Base-by-base conservation (phyloP, 2,329 filamentous ascomycete species). In the Trichoderma koningiopsis region DNA sequence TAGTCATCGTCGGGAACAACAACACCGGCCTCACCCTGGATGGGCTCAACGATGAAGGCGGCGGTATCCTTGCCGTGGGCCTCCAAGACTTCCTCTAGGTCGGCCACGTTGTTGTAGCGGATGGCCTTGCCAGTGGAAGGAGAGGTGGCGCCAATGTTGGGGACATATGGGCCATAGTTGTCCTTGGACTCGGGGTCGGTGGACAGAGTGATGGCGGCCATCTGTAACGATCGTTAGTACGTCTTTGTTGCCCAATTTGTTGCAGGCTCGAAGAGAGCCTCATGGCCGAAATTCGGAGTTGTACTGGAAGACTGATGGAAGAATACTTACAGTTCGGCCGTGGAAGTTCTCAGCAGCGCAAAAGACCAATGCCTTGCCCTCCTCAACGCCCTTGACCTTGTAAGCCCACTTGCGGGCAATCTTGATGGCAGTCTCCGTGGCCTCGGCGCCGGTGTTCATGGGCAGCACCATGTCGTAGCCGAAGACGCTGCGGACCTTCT, bases 371-470 rank as follows among this genome's bases (percentile, higher is more conserved):
- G 95, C 95, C 84, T 96, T 89, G 78, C 91, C 90, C 79, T 92
- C 85, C 6, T 93, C 90, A 72, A 98, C 95, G 27, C 91, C 90
- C 87, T 98, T 97, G 79, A 92, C 89, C 83, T 97, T 97, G 86
- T 97, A 97, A 5, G 94, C 94, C 95, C 95, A 98, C 83, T 98
- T 98, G 73, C 95, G 88, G 70, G 95, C 95, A 81, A 98, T 90
- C 86, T 98, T 98, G 83, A 98, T 90, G 14, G 92, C 94, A 0
- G 95, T 97, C 86, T 98, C 95, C 43, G 97, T 94, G 10, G 95
- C 95, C 83, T 98, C 95, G 27, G 95, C 95, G 70, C 95, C 95
- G 2, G 95, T 98, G 85, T 97, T 97, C 94, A 98, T 97, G 73
- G 95, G 95, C 80, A 98, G 83, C 40, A 97, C 93, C 95, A 97